Base-by-base conservation (phyloP, 2,329 filamentous ascomycete species). In the Epichloe festucae region DNA sequence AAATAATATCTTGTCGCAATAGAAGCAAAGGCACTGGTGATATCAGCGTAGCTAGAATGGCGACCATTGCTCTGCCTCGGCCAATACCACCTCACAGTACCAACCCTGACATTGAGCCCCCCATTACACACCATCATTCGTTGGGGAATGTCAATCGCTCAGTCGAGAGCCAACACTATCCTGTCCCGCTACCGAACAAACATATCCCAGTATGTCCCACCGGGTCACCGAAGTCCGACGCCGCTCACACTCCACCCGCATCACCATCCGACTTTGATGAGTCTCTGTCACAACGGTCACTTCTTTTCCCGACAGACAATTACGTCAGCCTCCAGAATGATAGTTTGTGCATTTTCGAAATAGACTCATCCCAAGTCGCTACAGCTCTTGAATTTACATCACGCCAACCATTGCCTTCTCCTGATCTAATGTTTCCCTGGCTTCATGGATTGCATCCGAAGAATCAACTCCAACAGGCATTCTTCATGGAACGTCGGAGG, bases 351-450 rank as follows among this genome's bases (percentile, higher is more conserved):
- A 48, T 96, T 27, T 95, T 87, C 67, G 79, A 83, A 43, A 82
- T 97, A 58, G 78, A 81, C 62, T 81, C 85, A 34, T 71, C 74
- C 41, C 78, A 79, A 31, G 74, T 96, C 43, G 80, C 81, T 11
- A 74, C 81, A 45, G 89, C 91, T 1, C 64, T 97, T 36, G 82
- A 94, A 57, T 80, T 90, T 60, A 72, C 82, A 53, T 79, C 91
- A 3, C 78, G 82, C 2, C 89, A 95, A 62, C 85, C 89, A 1
- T 74, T 97, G 23, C 91, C 93, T 6, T 82, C 91, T 52, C 82
- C 93, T 0, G 79, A 84, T n/a, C 76, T 82, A 54, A 87, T 97
- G 55, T 98, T 97, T 62, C 93, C 93, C 2, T 98, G 93, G 93
- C 75, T 96, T 23, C 93, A 98, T 69, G 93, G 93, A 23, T 72